Evolutionary conservation across 192 early-diverging fungal genomes (phyloP), one percentile per base, ranked within the genome.

Genomic region (Coemansia sp.): DNA sequence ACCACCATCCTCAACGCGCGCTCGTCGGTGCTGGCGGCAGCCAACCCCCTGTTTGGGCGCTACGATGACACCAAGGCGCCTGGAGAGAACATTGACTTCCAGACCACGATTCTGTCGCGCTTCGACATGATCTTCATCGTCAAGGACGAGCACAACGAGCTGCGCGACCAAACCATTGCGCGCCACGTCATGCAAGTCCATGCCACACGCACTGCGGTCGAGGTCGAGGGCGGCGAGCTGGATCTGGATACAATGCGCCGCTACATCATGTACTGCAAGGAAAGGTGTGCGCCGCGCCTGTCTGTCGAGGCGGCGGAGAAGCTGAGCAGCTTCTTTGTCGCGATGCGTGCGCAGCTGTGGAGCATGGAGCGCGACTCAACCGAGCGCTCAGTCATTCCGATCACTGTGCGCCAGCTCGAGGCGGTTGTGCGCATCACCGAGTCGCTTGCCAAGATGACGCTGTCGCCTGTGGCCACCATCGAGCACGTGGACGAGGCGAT

Each of bases 61-160:
- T 99, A 99, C 72, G 96, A 98, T 84, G 98, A 99, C 71, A 91
- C 91, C 88, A 97, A 98, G 79, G 90, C 90, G n/a, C 90, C 98
- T 20, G 95, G 94, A 53, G 98, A 99, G 88, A 99, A 99, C 71
- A 98, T 99, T 72, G 98, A 99, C 84, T 99, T 99, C 84, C 98
- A 99, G 87, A 93, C 95, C 1, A 99, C 98, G 4, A 98, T 99
- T 66, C 88, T 99, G 83, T 99, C 98, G 49, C 91, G 98, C 84
- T 99, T 99, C 64, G 98, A 99, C 83, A 92, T 98, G 90, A 99
- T 99, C 67, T 99, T 99, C 66, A 98, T 99, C 71, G 90, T 99
- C 36, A 93, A 92, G 69, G 98, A 99, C 80, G 96, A 95, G 75
- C 96, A 98, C 69, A 94, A 96, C 71, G 94, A 95, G 69, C 83